phyloP scores from a whole-genome alignment of 1,284 basidiomycete species.

The Ustilago cynodontis region DNA sequence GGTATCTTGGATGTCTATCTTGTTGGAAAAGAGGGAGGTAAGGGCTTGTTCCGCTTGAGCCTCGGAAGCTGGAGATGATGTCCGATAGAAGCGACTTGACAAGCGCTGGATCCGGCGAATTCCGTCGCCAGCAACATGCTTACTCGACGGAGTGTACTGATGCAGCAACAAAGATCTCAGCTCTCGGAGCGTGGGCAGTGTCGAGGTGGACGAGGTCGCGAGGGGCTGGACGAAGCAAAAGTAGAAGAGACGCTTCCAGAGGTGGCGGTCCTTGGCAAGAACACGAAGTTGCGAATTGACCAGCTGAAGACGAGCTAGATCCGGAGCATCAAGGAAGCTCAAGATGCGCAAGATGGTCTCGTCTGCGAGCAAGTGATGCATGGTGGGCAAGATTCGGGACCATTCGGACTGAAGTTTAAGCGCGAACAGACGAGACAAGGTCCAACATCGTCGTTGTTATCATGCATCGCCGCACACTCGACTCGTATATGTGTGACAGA shows the following conservation, averaged over 20 bases:
- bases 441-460: background rate
- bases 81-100: slow-evolving; percentile 23
- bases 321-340: slow-evolving; percentile 28
- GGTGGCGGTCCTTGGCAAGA: slow-evolving; percentile 46
- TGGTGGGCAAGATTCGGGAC: slow-evolving; percentile 3
- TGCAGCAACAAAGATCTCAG: slow-evolving; percentile 41
- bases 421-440: no score
- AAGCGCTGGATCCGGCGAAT: slow-evolving; percentile 19
- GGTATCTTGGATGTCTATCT: background rate
- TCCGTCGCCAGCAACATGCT: slow-evolving; percentile 25
- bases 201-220: background rate
- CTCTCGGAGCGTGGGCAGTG: slow-evolving; percentile 37
- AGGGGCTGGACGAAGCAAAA: slow-evolving; percentile 28
- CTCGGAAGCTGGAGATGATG: background rate
- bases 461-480: background rate
- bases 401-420: no score
- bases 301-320: slow-evolving; percentile 29
- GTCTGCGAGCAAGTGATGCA: slow-evolving; percentile 33
- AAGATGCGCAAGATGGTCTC: slow-evolving; percentile 38
- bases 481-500: no score
- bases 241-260: slow-evolving; percentile 49
- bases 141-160: slow-evolving; percentile 26
- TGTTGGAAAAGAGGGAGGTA: background rate
- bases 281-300: slow-evolving; percentile 27
- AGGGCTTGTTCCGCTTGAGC: slow-evolving; percentile 1